phyloP scores from a whole-genome alignment of 2,329 filamentous ascomycete genomes.

The Didymella exigua region DNA sequence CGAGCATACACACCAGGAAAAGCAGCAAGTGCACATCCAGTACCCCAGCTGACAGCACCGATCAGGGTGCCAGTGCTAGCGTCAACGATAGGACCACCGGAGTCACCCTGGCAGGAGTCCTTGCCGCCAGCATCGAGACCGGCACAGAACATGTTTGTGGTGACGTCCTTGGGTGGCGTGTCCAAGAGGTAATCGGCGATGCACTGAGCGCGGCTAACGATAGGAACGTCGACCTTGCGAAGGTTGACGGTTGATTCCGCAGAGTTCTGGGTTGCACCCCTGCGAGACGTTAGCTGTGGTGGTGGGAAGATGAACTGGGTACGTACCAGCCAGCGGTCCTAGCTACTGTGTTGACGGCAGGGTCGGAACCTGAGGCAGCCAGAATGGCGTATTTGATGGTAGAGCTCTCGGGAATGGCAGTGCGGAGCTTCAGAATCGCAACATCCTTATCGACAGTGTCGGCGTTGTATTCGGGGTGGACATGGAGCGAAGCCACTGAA shows the following conservation, averaged over 20 bases:
- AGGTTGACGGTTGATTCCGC: conserved; percentile 19
- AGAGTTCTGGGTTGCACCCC: conserved; percentile 23
- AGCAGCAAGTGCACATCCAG: conserved; percentile 29
- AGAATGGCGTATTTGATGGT: conserved; percentile 32
- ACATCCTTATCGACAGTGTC: conserved; percentile 27
- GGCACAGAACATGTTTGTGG: conserved; percentile 36
- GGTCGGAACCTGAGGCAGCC: conserved; percentile 30
- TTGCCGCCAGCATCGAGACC: conserved; percentile 28
- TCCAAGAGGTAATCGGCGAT: conserved; percentile 20
- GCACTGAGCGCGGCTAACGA: conserved; percentile 28
- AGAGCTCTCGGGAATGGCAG: conserved; percentile 28
- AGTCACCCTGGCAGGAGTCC: conserved; percentile 43
- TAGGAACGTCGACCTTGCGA: conserved; percentile 36
- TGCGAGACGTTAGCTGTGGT: neutral
- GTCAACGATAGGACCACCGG: conserved; percentile 34
- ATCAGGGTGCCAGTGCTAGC: conserved; percentile 13
- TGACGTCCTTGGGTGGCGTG: conserved; percentile 17
- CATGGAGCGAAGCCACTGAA: conserved; percentile 20
- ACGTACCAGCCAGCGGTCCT: conserved; percentile 38
- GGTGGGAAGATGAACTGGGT: neutral
- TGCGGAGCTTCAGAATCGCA: conserved; percentile 35
- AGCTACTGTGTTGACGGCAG: conserved; percentile 21
- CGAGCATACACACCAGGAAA: conserved; percentile 34
- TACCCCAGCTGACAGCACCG: conserved; percentile 32
- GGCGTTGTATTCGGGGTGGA: conserved; percentile 28